Evolutionary conservation across 83 land plant species (phyloP), one percentile per base, ranked within the genome.

Genomic region (Diphasiastrum complanatum): DNA sequence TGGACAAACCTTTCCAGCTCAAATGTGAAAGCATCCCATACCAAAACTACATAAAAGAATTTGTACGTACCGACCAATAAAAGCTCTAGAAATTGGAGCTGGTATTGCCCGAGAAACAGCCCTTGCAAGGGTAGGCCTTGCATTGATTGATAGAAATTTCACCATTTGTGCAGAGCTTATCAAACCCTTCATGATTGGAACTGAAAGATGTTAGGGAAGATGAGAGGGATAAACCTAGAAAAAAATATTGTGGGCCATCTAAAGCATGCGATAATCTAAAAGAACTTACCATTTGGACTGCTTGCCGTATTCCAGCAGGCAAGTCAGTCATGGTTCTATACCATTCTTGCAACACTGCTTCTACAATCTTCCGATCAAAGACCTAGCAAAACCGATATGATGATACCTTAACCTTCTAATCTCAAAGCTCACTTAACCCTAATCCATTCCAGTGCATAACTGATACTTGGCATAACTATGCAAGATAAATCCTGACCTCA

Each of bases 321-420:
- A 91, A 71, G 58, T 91, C 83, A 61, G 66, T 75, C 74, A 91
- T 78, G 33, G 95, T 87, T 64, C 67, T 82, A 47, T 72, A 78
- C 97, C 95, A 91, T 75, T 91, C 97, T 54, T 83, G 84, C 60
- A 91, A 61, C 8, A 91, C 87, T 5, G 97, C 91, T 66, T 88
- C 95, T 18, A 91, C 79, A 69, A 88, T 81, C 58, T 88, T 85
- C 41, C 87, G 77, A 61, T 91, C 97, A 65, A 87, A 91, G 37
- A 91, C 67, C 97, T 91, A 78, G 23, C 14, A 70, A 51, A 47
- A 24, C 19, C 28, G 14, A 33, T 34, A 18, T 2, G 32, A 10
- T 29, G 35, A 11, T 1, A 60, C 12, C 22, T 57, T n/a, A 29
- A 53, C 40, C 23, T 12, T 43, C 4, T 3, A 4, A n/a, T n/a